Evolutionary conservation across 805 yeast genomes (phyloP).

Genomic region (Teunomyces pallodes): DNA sequence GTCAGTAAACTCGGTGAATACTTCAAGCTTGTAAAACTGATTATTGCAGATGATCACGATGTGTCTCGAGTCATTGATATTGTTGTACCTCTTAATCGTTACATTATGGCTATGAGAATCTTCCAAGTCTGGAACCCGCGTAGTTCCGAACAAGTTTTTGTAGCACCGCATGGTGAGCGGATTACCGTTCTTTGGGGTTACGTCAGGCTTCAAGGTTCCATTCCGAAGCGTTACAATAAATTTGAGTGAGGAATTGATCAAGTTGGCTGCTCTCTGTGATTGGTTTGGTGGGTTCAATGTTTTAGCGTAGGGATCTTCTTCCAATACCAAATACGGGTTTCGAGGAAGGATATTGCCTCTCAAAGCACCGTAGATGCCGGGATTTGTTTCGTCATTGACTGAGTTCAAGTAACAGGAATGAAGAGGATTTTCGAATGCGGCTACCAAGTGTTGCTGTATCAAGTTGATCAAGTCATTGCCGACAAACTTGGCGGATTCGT

Average conservation of each 20-base stretch:
- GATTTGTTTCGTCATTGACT: constrained; percentile 46
- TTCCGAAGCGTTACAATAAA: constrained; percentile 59
- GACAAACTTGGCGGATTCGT: constrained; percentile 45
- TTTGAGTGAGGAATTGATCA: constrained; percentile 64
- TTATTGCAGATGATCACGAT: constrained; percentile 50
- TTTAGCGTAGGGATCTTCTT: constrained; percentile 66
- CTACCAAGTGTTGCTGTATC: constrained; percentile 53
- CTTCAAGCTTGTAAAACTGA: constrained; percentile 50
- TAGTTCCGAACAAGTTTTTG: constrained; percentile 64
- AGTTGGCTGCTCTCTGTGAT: constrained; percentile 63
- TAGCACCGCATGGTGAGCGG: constrained; percentile 70
- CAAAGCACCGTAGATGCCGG: constrained; percentile 61
- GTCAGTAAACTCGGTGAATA: constrained; percentile 32
- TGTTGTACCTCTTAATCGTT: constrained; percentile 31
- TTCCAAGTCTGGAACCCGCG: constrained; percentile 44
- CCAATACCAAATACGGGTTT: constrained; percentile 72
- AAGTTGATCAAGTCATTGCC: constrained; percentile 39
- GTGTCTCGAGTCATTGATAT: constrained; percentile 42
- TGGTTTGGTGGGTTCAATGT: constrained; percentile 61
- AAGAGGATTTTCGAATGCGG: constrained; percentile 44
- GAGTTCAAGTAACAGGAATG: constrained; percentile 53
- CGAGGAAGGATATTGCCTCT: constrained; percentile 70
- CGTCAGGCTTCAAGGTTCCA: constrained; percentile 55
- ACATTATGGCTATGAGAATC: constrained; percentile 30
- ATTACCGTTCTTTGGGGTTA: constrained; percentile 46